Conservation (phyloP, 169 alveolate species). For the Plasmodium gonderi region DNA sequence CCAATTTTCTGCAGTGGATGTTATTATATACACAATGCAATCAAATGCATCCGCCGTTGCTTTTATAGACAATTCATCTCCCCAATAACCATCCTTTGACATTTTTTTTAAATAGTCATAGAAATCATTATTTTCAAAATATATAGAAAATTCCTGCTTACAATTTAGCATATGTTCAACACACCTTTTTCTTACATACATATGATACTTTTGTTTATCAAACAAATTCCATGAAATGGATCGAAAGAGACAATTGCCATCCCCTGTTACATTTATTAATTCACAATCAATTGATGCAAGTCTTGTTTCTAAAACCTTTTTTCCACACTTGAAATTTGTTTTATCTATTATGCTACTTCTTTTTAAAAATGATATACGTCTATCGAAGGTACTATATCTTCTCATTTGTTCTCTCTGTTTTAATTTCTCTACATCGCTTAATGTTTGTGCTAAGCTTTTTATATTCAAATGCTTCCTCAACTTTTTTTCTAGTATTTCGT, state of each 20-base stretch:
- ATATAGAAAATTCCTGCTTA: conserved; percentile 71
- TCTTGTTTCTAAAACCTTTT: conserved; percentile 74
- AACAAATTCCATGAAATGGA: conserved; percentile 78
- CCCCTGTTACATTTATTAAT: conserved; percentile 67
- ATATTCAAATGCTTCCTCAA: conserved; percentile 21
- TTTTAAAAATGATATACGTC: conserved; percentile 58
- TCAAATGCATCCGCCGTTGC: conserved; percentile 82
- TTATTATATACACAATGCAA: conserved; percentile 80
- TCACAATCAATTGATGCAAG: conserved; percentile 75
- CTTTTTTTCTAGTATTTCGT: conserved; percentile 23
- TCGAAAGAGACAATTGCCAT: conserved; percentile 84
- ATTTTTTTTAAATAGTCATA: conserved; percentile 74
- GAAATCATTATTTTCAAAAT: conserved; percentile 59
- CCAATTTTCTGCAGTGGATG: conserved; percentile 80
- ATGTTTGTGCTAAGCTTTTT: conserved; percentile 1
- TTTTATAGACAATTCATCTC: conserved; percentile 80
- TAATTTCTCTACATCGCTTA: conserved; percentile 3
- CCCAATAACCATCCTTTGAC: conserved; percentile 81
- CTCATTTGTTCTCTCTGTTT: conserved; percentile 14
- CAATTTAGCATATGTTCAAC: conserved; percentile 74
- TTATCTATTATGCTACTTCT: background rate
- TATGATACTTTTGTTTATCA: conserved; percentile 77
- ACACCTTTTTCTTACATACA: conserved; percentile 73
- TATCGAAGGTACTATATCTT: conserved; percentile 26
- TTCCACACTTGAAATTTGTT: conserved; percentile 1